These are phyloP conservation scores for Dictyostelium purpureum DNA, from an alignment of 78 protist species.

Conservation along the genomic window DNA sequence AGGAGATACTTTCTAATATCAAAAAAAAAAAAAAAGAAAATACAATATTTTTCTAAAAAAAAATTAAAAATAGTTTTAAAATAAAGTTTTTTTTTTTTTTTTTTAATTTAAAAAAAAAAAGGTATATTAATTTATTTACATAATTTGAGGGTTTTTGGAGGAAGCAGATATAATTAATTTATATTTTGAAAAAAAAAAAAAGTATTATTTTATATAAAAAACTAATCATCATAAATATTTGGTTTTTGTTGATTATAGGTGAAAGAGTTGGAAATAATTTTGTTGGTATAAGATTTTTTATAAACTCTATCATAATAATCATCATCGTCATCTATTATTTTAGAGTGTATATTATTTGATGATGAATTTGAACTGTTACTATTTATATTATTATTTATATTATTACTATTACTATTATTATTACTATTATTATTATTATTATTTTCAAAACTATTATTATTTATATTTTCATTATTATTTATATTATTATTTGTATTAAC, in stretches of 20 bases:
- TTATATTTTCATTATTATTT: background rate
- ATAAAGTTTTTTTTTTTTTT: too few species aligned
- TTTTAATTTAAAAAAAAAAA: too few species aligned
- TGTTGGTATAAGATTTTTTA: background rate
- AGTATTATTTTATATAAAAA: too few species aligned
- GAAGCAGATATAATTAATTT: too few species aligned
- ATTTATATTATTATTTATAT: background rate
- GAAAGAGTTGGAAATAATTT: slow-evolving; percentile 31
- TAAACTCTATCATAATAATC: background rate
- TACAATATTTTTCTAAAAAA: too few species aligned
- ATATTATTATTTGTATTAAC: background rate
- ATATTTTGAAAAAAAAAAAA: too few species aligned
- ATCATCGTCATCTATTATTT: slow-evolving; percentile 8
- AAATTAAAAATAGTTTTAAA: too few species aligned
- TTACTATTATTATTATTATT: background rate
- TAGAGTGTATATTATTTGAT: background rate
- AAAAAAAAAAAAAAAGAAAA: too few species aligned
- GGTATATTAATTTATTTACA: too few species aligned
- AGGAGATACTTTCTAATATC: too few species aligned
- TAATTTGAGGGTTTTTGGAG: too few species aligned
- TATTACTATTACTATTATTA: background rate
- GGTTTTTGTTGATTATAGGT: slow-evolving; percentile 22
- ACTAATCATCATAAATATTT: too few species aligned
- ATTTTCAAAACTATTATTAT: background rate
- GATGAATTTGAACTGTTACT: background rate